A percentile compares a stretch with the other conserved stretches of the same genome.
Conservation (phyloP, 2,329 filamentous ascomycete species). For the Colletotrichum karsti region DNA sequence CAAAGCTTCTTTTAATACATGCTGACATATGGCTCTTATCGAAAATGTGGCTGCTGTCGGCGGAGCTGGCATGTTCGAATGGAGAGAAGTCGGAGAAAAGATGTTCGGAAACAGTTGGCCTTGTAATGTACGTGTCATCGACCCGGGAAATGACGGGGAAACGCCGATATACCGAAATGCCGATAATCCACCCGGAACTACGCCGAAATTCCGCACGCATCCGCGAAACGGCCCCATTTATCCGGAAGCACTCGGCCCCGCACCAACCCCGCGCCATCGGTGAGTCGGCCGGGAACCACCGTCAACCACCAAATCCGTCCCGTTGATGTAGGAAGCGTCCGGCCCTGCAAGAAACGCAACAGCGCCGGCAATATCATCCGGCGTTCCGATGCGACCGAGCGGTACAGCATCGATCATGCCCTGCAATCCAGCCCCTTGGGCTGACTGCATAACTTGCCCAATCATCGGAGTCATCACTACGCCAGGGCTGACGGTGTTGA, state of each 20-base stretch:
- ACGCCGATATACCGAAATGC: not conserved
- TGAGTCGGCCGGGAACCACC: not conserved
- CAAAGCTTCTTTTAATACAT: too few relatives aligned
- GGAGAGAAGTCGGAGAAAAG: too few relatives aligned
- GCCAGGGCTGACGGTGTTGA: conserved; percentile 12
- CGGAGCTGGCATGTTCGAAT: too few relatives aligned
- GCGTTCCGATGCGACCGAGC: not conserved
- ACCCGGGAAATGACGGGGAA: not conserved
- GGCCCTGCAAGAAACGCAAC: not conserved
- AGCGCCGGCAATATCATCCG: not conserved
- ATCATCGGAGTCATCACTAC: conserved; percentile 12
- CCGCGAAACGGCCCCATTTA: accelerated
- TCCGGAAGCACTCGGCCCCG: not conserved
- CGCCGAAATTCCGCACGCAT: not conserved
- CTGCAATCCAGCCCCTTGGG: not conserved
- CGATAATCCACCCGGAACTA: not conserved
- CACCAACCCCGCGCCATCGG: not conserved
- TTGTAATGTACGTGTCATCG: too few relatives aligned
- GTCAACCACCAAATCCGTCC: conserved; percentile 4
- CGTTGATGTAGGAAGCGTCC: not conserved
- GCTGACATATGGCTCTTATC: too few relatives aligned
- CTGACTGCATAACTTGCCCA: not conserved
- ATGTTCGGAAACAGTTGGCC: too few relatives aligned
- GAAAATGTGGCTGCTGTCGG: too few relatives aligned
- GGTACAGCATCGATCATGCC: not conserved